phyloP scores from a whole-genome alignment of 2,329 filamentous ascomycete species.

The Calonectria pseudoturangicola region DNA sequence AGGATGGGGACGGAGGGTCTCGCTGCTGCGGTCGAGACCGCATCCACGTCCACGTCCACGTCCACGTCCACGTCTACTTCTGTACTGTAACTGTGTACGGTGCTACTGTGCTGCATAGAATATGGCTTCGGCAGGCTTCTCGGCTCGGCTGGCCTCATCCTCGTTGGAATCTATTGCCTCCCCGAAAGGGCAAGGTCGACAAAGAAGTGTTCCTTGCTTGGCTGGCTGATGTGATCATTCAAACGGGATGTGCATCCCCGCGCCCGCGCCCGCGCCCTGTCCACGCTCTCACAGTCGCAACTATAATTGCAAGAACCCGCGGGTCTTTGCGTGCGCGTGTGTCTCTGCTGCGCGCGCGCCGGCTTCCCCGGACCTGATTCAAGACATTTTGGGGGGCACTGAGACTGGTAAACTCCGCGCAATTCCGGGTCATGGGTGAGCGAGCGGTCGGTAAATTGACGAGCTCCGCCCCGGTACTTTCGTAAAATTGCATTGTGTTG shows the following conservation, averaged over 20 bases:
- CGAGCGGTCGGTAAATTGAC: constrained; percentile 19
- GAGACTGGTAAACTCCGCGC: constrained; percentile 29
- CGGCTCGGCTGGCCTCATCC: constrained; percentile 39
- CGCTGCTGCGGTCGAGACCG: not conserved
- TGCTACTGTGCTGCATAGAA: constrained; percentile 15
- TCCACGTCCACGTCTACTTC: not conserved
- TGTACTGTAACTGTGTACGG: constrained; percentile 18
- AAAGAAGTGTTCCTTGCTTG: constrained; percentile 21
- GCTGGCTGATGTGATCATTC: constrained; percentile 52
- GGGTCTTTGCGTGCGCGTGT: constrained; percentile 4
- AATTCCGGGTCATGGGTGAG: constrained; percentile 27
- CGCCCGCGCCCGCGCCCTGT: not conserved
- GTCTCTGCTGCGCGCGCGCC: constrained; percentile 29
- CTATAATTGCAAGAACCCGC: constrained; percentile 19
- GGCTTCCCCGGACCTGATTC: constrained; percentile 35
- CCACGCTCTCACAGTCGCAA: constrained; percentile 19
- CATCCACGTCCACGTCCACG: not conserved
- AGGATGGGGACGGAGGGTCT: constrained; percentile 12
- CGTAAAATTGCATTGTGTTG: constrained; percentile 18
- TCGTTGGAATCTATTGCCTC: constrained; percentile 26
- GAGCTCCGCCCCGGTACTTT: constrained; percentile 10
- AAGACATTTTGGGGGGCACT: constrained; percentile 11
- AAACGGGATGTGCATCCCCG: not conserved
- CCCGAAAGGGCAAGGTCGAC: constrained; percentile 17
- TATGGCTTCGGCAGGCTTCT: constrained; percentile 42